Evolutionary conservation across 176 grass and related monocot species (phyloP).

Genomic region (Alloteropsis semialata): DNA sequence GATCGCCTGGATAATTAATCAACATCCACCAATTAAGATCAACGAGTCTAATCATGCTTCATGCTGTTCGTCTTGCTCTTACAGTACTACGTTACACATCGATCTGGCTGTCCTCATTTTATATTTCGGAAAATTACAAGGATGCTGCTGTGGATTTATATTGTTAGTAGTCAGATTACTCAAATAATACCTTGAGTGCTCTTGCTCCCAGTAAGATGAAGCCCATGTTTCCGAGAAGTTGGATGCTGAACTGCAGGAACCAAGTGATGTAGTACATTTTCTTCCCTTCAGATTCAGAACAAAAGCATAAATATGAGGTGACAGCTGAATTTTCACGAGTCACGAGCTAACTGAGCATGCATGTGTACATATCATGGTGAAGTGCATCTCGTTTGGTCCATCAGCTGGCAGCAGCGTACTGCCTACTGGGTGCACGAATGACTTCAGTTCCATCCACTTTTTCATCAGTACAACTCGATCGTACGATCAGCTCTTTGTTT

Average conservation of each 20-base stretch:
- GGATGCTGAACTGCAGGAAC: slow-evolving; percentile 71
- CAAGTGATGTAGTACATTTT: slow-evolving; percentile 79
- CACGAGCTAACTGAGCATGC: too few relatives aligned
- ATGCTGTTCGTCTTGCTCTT: not conserved
- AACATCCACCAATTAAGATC: too few relatives aligned
- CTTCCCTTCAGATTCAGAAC: slow-evolving; percentile 46
- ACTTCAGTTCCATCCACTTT: too few relatives aligned
- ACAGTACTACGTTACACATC: too few relatives aligned
- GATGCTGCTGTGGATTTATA: too few relatives aligned
- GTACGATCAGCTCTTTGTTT: too few relatives aligned
- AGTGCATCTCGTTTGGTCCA: too few relatives aligned
- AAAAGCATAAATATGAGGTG: not conserved
- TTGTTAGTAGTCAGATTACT: not conserved
- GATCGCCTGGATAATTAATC: slow-evolving; percentile 43
- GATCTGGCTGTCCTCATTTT: not conserved
- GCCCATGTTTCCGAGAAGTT: slow-evolving; percentile 66
- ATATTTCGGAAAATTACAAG: not conserved
- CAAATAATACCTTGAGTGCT: slow-evolving; percentile 63
- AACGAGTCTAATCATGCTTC: not conserved
- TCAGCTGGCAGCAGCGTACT: too few relatives aligned
- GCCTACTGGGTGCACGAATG: too few relatives aligned
- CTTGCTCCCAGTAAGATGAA: slow-evolving; percentile 77
- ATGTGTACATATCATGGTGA: too few relatives aligned
- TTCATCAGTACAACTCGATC: too few relatives aligned
- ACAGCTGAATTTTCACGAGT: not conserved